A percentile compares a stretch with the other conserved stretches of the same genome.
These are phyloP conservation scores for Pseudogymnoascus sp. DNA, from an alignment of 2,329 filamentous ascomycete species.

Conservation along the genomic window DNA sequence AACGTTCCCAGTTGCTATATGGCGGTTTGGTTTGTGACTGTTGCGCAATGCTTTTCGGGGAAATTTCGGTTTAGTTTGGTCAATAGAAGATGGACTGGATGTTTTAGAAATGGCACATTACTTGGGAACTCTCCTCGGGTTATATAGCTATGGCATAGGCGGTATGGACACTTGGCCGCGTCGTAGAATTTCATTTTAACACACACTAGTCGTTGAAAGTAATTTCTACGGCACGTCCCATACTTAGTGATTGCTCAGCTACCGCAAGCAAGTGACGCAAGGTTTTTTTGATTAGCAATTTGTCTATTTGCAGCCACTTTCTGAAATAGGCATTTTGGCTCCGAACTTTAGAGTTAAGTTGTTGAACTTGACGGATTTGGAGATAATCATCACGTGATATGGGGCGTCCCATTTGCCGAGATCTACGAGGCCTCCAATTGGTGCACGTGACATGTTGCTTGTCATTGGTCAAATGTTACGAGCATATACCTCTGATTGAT, in stretches of 20 bases:
- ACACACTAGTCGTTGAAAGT: background rate
- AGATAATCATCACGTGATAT: background rate
- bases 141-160: background rate
- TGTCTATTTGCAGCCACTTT: background rate
- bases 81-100: background rate
- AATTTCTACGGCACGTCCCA: background rate
- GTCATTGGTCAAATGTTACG: background rate
- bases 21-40: background rate
- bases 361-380: background rate
- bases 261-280: background rate
- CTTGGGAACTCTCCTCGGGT: background rate
- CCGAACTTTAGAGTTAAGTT: background rate
- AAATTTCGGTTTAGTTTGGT: background rate
- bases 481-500: background rate
- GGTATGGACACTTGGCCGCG: background rate
- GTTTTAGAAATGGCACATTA: background rate
- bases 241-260: background rate
- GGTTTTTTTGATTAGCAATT: background rate
- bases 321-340: background rate
- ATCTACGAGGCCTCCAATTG: background rate
- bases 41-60: background rate
- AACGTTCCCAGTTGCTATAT: background rate
- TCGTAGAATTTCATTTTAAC: background rate
- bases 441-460: background rate
- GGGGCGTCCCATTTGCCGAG: background rate